A percentile compares a stretch with the other conserved stretches of the same genome.
Conservation (phyloP, 2,329 filamentous ascomycete species). For the Aciculosporium take region DNA sequence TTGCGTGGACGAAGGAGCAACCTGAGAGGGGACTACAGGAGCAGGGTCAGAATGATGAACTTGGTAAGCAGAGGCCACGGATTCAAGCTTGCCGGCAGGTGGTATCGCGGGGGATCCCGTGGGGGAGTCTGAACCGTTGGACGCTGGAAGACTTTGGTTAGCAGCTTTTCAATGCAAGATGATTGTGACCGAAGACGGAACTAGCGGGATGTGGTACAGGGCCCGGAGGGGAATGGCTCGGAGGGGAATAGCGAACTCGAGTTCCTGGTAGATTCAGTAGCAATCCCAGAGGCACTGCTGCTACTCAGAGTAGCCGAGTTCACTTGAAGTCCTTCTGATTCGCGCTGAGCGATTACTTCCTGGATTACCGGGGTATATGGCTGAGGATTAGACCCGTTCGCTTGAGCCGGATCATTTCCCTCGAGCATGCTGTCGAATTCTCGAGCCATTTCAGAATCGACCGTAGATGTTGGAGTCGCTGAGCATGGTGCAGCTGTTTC, state of each 20-base stretch:
- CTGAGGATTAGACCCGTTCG: slow-evolving; percentile 29
- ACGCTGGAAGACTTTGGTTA: slow-evolving; percentile 21
- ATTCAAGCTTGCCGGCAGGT: slow-evolving; percentile 23
- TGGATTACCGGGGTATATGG: slow-evolving; percentile 21
- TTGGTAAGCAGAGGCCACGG: slow-evolving; percentile 16
- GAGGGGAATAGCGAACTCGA: slow-evolving; percentile 16
- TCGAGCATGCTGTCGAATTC: slow-evolving; percentile 41
- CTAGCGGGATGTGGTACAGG: slow-evolving; percentile 7
- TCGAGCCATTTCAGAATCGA: slow-evolving; percentile 10
- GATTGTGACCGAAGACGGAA: slow-evolving; percentile 1
- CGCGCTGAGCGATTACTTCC: slow-evolving; percentile 9
- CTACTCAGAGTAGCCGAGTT: not conserved
- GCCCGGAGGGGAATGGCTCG: no score
- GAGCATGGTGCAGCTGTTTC: slow-evolving; percentile 6
- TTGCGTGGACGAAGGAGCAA: slow-evolving; percentile 30
- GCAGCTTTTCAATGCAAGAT: not conserved
- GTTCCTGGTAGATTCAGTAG: slow-evolving; percentile 1
- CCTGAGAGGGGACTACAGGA: slow-evolving; percentile 20
- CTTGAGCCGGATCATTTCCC: slow-evolving; percentile 32
- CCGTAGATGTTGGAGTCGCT: slow-evolving; percentile 5
- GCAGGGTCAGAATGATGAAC: slow-evolving; percentile 22
- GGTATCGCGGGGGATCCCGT: slow-evolving; percentile 28
- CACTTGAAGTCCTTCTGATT: not conserved
- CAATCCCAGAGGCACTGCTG: not conserved
- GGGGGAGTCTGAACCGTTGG: slow-evolving; percentile 30